These are phyloP conservation scores for Naegleria gruberi DNA, from an alignment of 208 protist genomes.

Conservation along the genomic window DNA sequence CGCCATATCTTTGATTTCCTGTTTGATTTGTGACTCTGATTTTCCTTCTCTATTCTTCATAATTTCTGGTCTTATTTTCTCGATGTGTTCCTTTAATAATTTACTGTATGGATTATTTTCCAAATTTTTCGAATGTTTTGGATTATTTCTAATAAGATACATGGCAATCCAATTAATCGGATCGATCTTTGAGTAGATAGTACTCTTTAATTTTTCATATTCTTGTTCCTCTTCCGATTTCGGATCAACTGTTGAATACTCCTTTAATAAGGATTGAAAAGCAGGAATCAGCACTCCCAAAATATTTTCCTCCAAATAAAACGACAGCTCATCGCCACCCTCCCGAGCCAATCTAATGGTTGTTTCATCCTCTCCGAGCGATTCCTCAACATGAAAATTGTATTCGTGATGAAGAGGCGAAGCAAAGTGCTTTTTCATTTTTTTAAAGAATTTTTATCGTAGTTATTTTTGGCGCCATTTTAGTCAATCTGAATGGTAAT, in stretches of 20 bases:
- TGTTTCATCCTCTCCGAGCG: not conserved
- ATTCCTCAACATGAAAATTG: not conserved
- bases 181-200: not conserved
- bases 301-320: constrained; percentile 15
- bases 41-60: not conserved
- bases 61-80: not conserved
- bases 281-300: not conserved
- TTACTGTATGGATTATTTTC: not conserved
- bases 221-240: not conserved
- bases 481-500: too few relatives aligned
- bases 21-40: not conserved
- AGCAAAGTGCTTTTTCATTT: not conserved
- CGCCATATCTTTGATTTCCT: not conserved
- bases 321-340: not conserved
- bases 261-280: not conserved
- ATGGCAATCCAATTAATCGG: constrained; percentile 11
- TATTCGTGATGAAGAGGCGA: not conserved
- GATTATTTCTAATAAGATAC: constrained; percentile 9
- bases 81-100: not conserved
- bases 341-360: not conserved
- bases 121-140: not conserved
- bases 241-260: not conserved
- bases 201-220: not conserved
- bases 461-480: too few relatives aligned
- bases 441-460: not conserved